Base-by-base conservation (phyloP, 78 protist species). In the Protostelium mycophagum region DNA sequence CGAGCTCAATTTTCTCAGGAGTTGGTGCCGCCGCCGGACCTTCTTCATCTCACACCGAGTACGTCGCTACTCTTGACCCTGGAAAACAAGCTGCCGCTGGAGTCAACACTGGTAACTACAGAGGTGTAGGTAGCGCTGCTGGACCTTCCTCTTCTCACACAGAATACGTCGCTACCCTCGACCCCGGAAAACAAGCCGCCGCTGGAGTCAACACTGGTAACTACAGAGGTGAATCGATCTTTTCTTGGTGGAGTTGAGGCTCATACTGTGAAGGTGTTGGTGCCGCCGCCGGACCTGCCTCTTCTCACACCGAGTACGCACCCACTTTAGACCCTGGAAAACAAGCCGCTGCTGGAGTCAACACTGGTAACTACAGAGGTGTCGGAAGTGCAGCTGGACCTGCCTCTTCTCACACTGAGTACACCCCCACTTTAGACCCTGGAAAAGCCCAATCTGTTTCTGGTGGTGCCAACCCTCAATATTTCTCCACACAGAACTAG, bases 101-200 rank as follows among this genome's bases (percentile, higher is more conserved):
- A 38, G 34, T 34, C 36, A 34, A 34, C 63, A 38, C 34, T 23
- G 93, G 89, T 5, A 51, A 38, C 63, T 93, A 35, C 93, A 85
- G 96, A 37, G 86, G 95, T 37, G 16, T 38, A 0, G 96, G 91
- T 63, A 34, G 37, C 88, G 89, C 88, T 35, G 87, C 95, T 38
- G 95, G 95, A 35, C 95, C 95, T 86, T 89, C 89, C 83, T 90
- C 93, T 1, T 88, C 91, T 34, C 91, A 87, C 25, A 35, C 93
- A 0, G 38, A 37, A 34, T 93, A 93, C 88, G 90, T 85, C 35
- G 73, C 95, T 37, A 90, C 93, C 16, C 85, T 73, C 35, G 95
- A 93, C 91, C 93, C 95, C 84, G 95, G 91, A 36, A 90, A 90
- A 87, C 87, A 85, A 63, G 94, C 93, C 1, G 91, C 93, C 90